Percentiles rank a stretch among this genome's conserved stretches.
Conservation (phyloP, 495 filamentous ascomycete species). For the Emericellopsis terricola region DNA sequence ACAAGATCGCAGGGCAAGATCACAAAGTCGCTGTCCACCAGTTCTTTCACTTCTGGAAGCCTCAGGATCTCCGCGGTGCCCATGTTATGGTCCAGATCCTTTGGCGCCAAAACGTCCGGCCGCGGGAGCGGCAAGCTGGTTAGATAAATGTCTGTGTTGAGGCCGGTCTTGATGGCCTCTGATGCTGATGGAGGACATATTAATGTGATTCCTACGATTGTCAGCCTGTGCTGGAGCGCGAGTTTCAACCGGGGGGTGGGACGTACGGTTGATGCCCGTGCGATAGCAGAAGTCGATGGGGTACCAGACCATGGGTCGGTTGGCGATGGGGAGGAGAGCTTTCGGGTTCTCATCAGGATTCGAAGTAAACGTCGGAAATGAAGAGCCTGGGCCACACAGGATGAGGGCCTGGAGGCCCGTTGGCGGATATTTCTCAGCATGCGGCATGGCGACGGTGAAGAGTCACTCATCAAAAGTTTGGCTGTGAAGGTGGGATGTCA, state of each 20-base stretch:
- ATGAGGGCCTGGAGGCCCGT: slow-evolving; percentile 87
- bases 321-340: slow-evolving; percentile 78
- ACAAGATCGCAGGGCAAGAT: slow-evolving; percentile 88
- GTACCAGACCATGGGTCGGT: slow-evolving; percentile 93
- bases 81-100: slow-evolving; percentile 52
- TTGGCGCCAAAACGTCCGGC: slow-evolving; percentile 57
- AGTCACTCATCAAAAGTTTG: background rate
- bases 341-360: slow-evolving; percentile 82
- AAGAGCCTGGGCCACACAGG: slow-evolving; percentile 78
- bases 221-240: background rate
- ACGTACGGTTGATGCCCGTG: slow-evolving; percentile 60
- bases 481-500: slow-evolving; percentile 3
- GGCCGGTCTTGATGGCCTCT: slow-evolving; percentile 52
- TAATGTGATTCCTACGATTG: slow-evolving; percentile 52
- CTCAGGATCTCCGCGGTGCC: slow-evolving; percentile 85
- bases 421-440: slow-evolving; percentile 47
- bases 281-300: slow-evolving; percentile 79
- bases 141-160: slow-evolving; percentile 73
- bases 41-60: slow-evolving; percentile 48
- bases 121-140: slow-evolving; percentile 62
- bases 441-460: slow-evolving; percentile 36
- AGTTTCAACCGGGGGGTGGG: background rate
- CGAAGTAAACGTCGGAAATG: slow-evolving; percentile 80
- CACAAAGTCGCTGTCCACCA: slow-evolving; percentile 69
- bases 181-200: slow-evolving; percentile 62